A percentile compares a stretch with the other conserved stretches of the same genome.
Conservation (phyloP, 129 eudicot genomes). For the Escallonia herrerae region DNA sequence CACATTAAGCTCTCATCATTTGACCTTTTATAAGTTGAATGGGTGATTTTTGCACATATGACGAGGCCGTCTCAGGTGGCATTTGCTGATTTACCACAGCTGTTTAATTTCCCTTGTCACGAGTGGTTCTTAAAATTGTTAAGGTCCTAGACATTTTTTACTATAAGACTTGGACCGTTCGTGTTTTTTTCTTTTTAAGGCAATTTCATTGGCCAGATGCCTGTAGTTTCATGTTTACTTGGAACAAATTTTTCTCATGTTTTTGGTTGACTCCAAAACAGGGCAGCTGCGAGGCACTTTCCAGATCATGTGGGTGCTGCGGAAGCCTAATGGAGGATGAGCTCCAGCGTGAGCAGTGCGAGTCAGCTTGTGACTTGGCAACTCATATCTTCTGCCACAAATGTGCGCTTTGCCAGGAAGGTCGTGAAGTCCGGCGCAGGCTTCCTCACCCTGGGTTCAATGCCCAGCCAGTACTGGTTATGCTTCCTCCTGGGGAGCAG, state of each 20-base stretch:
- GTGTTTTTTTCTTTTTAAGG: no score
- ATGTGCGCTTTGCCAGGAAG: slow-evolving; percentile 97
- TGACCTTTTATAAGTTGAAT: no score
- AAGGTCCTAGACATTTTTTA: no score
- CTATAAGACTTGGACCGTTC: no score
- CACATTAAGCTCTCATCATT: no score
- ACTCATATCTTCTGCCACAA: slow-evolving; percentile 84
- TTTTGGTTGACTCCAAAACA: slow-evolving; percentile 16
- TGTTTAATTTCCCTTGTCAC: no score
- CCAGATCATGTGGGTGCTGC: slow-evolving; percentile 70
- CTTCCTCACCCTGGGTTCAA: slow-evolving; percentile 83
- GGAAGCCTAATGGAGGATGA: slow-evolving; percentile 56
- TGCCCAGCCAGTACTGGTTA: slow-evolving; percentile 50
- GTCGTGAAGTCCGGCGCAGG: slow-evolving; percentile 90
- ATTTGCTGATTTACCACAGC: no score
- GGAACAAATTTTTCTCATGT: neutral
- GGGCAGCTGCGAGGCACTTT: slow-evolving; percentile 89
- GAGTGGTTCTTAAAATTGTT: no score
- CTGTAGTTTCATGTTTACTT: no score
- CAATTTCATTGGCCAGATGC: neutral
- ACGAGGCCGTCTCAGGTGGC: no score
- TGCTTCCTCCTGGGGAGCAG: slow-evolving; percentile 84
- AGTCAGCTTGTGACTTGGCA: slow-evolving; percentile 73
- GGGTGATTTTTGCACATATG: no score
- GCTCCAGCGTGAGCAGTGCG: slow-evolving; percentile 68